A percentile compares a stretch with the other conserved stretches of the same genome.
Conservation (phyloP, 768 basidiomycete species). For the Hirschioporus abietinus region DNA sequence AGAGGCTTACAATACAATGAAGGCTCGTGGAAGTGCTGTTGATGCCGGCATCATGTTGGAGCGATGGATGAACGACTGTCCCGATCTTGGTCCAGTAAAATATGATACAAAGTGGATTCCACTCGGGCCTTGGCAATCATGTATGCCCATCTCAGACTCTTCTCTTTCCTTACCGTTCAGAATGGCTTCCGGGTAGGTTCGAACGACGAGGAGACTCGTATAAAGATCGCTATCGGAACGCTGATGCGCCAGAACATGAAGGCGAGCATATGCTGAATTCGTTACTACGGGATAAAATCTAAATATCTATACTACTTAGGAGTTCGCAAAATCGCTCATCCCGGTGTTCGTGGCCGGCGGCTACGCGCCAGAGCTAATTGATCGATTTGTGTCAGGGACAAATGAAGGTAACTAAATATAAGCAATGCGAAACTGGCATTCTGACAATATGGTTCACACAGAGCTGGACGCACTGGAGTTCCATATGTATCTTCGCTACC, state of each 20-base stretch:
- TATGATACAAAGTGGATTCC: not conserved
- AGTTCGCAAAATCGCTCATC: not conserved
- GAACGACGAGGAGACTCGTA: not conserved
- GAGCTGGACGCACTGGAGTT: not conserved
- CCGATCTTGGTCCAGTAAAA: not conserved
- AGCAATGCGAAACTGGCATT: not conserved
- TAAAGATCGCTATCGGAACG: not conserved
- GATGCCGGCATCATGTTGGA: constrained; percentile 2
- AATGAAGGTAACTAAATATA: not conserved
- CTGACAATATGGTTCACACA: not conserved
- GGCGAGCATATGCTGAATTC: not conserved
- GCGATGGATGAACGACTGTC: not conserved
- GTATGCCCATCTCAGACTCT: not conserved
- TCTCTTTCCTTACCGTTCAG: not conserved
- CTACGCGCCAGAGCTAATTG: not conserved
- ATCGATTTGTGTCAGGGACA: constrained; percentile 2
- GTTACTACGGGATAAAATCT: not conserved
- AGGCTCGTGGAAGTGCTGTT: not conserved
- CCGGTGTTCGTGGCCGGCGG: not conserved
- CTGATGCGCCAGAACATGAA: not conserved
- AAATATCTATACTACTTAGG: not conserved
- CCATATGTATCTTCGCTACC: constrained; percentile 1
- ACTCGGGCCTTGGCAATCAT: not conserved
- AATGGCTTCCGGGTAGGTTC: not conserved
- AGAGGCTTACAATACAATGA: not conserved